Evolutionary conservation across 169 alveolate genomes (phyloP).

Genomic region (Plasmodium vivax): DNA sequence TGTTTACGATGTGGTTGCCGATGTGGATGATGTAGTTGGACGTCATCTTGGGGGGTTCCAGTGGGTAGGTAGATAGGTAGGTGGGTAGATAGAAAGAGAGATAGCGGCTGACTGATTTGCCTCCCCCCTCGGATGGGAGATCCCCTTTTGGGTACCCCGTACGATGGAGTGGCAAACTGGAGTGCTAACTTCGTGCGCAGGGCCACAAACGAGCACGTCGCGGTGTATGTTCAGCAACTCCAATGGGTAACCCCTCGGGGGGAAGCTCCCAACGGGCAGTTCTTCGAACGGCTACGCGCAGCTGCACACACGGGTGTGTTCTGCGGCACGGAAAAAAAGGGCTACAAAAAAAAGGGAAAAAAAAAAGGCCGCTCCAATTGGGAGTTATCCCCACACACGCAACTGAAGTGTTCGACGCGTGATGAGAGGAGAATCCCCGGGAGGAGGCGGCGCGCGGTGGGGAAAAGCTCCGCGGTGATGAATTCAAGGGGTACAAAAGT

Average conservation of each 20-base stretch:
- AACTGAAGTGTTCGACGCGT: background rate
- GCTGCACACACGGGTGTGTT: background rate
- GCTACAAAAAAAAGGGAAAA: background rate
- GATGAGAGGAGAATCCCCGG: background rate
- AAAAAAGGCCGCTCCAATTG: background rate
- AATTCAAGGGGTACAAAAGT: background rate
- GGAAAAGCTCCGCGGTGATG: background rate
- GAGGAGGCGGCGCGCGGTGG: background rate
- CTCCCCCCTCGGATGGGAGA: background rate
- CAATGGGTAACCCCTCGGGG: background rate
- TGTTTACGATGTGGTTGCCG: slow-evolving; percentile 31
- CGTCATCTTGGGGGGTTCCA: slow-evolving; percentile 7
- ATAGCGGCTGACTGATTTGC: background rate
- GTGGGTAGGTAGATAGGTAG: background rate
- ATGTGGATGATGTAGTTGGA: slow-evolving; percentile 68
- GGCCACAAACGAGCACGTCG: background rate
- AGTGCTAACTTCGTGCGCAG: background rate
- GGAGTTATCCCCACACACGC: background rate
- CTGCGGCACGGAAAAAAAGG: background rate
- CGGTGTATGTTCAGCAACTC: background rate
- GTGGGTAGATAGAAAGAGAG: background rate
- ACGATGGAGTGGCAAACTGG: background rate
- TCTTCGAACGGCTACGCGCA: background rate
- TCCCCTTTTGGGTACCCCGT: background rate
- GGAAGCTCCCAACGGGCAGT: background rate